These are phyloP conservation scores for Castanospermum australe DNA, from an alignment of 306 rosid species.

Conservation along the genomic window DNA sequence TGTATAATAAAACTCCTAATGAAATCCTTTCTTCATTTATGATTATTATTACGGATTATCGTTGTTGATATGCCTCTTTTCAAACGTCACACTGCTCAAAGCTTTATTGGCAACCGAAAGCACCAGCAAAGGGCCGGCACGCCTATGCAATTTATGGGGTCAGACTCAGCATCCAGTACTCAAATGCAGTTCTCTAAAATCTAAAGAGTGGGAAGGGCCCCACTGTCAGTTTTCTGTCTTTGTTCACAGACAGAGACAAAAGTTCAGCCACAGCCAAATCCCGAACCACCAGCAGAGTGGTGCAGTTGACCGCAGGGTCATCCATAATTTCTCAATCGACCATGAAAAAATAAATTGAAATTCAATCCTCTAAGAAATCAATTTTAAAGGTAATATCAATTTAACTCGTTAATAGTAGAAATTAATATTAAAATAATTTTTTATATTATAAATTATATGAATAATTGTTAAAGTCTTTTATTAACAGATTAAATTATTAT, in stretches of 20 bases:
- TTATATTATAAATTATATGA: too few species aligned
- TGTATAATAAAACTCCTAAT: too few species aligned
- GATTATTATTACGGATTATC: too few species aligned
- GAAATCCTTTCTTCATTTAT: too few species aligned
- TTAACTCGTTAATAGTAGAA: too few species aligned
- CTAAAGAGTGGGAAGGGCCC: not conserved
- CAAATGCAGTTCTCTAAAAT: not conserved
- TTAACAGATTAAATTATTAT: too few species aligned
- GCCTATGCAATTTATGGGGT: not conserved
- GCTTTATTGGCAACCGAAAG: not conserved
- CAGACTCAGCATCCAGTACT: not conserved
- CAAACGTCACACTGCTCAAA: not conserved
- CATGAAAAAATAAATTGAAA: too few species aligned
- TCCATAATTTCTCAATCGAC: too few species aligned
- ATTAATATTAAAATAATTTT: too few species aligned
- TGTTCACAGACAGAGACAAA: not conserved
- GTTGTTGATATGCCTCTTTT: not conserved
- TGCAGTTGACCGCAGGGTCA: not conserved
- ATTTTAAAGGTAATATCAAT: too few species aligned
- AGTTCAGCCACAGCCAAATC: not conserved
- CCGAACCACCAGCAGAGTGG: not conserved
- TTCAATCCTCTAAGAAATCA: too few species aligned
- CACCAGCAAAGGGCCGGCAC: not conserved
- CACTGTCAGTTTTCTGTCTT: conserved; percentile 4
- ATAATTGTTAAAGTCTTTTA: too few species aligned